Conservation (phyloP, 257 asterid genomes). For the Lantana camara region DNA sequence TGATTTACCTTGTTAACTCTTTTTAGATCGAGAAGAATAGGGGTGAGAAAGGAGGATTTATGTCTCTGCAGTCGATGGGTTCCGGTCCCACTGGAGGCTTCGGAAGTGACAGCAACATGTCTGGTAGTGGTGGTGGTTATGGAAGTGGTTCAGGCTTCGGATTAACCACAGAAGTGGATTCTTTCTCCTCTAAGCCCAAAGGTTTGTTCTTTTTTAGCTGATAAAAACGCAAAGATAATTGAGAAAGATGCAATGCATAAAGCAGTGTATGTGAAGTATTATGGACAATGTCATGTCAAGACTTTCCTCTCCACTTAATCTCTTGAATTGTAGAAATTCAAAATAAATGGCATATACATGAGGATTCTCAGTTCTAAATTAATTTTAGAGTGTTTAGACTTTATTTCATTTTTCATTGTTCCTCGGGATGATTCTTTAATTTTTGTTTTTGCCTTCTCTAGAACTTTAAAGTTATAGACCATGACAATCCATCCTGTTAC, state of each 20-base stretch:
- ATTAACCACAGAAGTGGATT: constrained; percentile 46
- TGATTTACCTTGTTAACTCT: constrained; percentile 20
- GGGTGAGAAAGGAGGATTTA: constrained; percentile 55
- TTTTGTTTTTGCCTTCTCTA: not conserved
- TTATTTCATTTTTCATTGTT: constrained; percentile 12
- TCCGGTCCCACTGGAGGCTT: constrained; percentile 60
- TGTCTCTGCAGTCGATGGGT: constrained; percentile 54
- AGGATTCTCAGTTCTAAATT: not conserved
- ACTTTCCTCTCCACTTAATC: not conserved
- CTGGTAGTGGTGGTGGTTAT: constrained; percentile 45
- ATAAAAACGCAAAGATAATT: not conserved
- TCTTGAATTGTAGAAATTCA: not conserved
- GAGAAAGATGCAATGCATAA: not conserved
- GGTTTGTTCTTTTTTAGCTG: constrained; percentile 37
- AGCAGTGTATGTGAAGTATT: not conserved
- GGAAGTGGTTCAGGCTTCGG: constrained; percentile 56
- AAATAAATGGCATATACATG: not conserved
- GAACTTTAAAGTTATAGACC: not conserved
- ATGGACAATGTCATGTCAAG: not conserved
- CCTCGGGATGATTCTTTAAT: not conserved
- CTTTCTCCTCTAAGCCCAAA: constrained; percentile 52
- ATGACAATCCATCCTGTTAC: not conserved
- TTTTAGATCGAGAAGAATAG: constrained; percentile 57
- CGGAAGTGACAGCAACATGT: constrained; percentile 46
- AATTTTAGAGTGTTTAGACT: not conserved